Conservation (phyloP, 1,284 basidiomycete genomes). For the Anthracocystis setariae region DNA sequence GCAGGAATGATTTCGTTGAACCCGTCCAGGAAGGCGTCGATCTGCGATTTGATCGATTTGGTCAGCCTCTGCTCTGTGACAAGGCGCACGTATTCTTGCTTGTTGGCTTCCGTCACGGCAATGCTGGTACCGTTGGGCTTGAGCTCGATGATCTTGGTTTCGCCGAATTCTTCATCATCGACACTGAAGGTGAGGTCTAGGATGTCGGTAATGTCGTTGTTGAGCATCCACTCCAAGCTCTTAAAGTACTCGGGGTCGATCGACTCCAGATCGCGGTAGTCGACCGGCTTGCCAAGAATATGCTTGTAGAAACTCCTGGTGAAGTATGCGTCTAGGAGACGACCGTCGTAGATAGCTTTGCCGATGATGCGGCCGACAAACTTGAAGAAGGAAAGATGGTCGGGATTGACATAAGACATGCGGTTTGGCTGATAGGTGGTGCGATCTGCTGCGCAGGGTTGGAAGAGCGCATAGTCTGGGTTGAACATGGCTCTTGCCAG, state of each 20-base stretch:
- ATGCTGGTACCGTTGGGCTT: constrained; percentile 60
- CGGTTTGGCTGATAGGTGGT: constrained; percentile 97
- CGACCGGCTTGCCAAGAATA: constrained; percentile 63
- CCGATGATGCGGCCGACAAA: constrained; percentile 98
- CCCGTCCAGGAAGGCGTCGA: constrained; percentile 83
- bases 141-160: constrained; percentile 63
- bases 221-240: constrained; percentile 71
- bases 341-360: constrained; percentile 90
- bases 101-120: constrained; percentile 80
- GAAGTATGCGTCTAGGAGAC: constrained; percentile 97
- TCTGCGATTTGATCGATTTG: constrained; percentile 78
- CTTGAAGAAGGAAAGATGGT: constrained; percentile 97
- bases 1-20: constrained; percentile 93
- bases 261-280: constrained; percentile 65
- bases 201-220: constrained; percentile 73
- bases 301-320: constrained; percentile 72
- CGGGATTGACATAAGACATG: constrained; percentile 82
- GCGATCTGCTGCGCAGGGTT: constrained; percentile 85
- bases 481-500: constrained; percentile 99
- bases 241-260: constrained; percentile 81
- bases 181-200: constrained; percentile 88
- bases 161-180: constrained; percentile 79
- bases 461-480: constrained; percentile 98
- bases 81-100: constrained; percentile 92
- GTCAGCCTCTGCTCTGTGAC: constrained; percentile 90